These are phyloP conservation scores for Viola pubescens DNA, from an alignment of 441 rosid species.

Conservation along the genomic window DNA sequence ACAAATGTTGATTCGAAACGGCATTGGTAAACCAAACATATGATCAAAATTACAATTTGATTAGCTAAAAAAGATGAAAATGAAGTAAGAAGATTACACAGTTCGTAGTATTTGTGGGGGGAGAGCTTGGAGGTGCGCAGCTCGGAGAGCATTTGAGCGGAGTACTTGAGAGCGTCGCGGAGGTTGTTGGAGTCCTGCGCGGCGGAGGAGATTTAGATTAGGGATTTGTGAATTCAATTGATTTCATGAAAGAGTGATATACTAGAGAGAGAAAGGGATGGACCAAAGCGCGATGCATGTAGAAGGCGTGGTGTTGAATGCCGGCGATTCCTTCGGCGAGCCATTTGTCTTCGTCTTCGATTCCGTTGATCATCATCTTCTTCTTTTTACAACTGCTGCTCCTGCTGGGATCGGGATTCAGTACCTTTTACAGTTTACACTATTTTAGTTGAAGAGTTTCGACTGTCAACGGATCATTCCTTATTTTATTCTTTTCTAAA, in stretches of 20 bases:
- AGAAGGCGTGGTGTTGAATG: constrained; percentile 91
- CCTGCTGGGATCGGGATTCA: background rate
- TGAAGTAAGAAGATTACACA: constrained; percentile 36
- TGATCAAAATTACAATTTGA: too few relatives aligned
- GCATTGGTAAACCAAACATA: too few relatives aligned
- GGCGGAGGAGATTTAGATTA: background rate
- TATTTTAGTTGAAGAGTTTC: background rate
- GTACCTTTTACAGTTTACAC: background rate
- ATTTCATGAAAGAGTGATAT: background rate
- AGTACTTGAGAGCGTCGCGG: constrained; percentile 87
- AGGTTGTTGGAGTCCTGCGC: constrained; percentile 85
- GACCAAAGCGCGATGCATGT: constrained; percentile 97
- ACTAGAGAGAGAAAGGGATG: background rate
- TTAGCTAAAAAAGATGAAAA: background rate
- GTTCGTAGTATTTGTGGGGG: constrained; percentile 89
- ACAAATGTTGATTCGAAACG: background rate
- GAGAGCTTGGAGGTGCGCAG: constrained; percentile 94
- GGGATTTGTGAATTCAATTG: background rate
- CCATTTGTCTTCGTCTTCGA: constrained; percentile 94
- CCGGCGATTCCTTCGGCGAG: constrained; percentile 86
- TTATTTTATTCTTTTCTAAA: too few relatives aligned
- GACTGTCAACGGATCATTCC: background rate
- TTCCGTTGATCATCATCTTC: constrained; percentile 35
- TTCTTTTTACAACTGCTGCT: background rate
- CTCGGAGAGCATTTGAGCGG: constrained; percentile 97